Conservation (phyloP, 1,284 basidiomycete genomes). For the Ganoderma lingzhi region DNA sequence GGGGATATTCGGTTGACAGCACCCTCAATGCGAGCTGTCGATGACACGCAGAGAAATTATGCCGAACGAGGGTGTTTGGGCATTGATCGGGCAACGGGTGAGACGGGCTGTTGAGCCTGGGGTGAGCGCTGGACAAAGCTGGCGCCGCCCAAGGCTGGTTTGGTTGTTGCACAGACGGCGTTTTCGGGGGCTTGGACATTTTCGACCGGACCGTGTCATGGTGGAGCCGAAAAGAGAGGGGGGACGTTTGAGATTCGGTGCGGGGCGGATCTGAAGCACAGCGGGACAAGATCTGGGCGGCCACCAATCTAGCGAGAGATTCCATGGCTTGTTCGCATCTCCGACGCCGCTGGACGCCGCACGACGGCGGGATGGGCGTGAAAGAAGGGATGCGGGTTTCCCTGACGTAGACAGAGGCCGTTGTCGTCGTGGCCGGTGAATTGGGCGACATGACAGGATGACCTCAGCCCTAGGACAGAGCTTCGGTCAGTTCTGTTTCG, state of each 20-base stretch:
- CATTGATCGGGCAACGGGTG: conserved; percentile 10
- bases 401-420: conserved; percentile 11
- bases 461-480: conserved; percentile 14
- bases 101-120: conserved; percentile 2
- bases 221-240: conserved; percentile 1
- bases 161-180: neutral
- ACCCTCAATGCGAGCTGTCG: conserved; percentile 7
- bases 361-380: conserved; percentile 14
- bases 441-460: conserved; percentile 8
- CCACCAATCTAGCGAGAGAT: conserved; percentile 26
- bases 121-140: neutral
- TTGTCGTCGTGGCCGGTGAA: conserved; percentile 8
- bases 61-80: conserved; percentile 22
- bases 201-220: conserved; percentile 11
- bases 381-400: conserved; percentile 16
- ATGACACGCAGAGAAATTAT: conserved; percentile 24
- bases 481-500: conserved; percentile 15
- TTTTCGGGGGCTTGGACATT: conserved; percentile 10
- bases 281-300: conserved; percentile 23
- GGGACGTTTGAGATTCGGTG: conserved; percentile 16
- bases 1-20: conserved; percentile 10
- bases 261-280: conserved; percentile 24
- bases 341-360: conserved; percentile 8
- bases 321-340: conserved; percentile 1
- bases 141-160: neutral